Conservation (phyloP, 2,329 filamentous ascomycete species). For the Trichoderma endophyticum region DNA sequence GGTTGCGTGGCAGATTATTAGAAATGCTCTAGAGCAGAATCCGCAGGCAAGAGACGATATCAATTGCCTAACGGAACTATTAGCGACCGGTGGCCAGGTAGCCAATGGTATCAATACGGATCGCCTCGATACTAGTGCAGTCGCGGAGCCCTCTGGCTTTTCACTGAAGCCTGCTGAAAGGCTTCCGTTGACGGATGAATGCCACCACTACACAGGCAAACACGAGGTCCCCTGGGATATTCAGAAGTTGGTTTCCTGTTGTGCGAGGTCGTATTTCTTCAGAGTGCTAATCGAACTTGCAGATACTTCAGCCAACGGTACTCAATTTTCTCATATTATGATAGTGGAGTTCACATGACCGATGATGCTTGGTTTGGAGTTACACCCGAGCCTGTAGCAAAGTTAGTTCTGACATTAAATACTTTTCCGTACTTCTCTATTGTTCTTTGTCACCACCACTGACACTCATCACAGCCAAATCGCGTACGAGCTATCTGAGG, state of each 20-base stretch:
- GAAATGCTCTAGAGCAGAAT: background rate
- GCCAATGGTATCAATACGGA: background rate
- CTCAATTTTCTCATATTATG: slow-evolving; percentile 82
- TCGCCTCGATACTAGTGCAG: background rate
- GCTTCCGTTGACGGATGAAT: slow-evolving; percentile 57
- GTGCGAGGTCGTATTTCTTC: background rate
- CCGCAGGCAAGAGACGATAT: slow-evolving; percentile 5
- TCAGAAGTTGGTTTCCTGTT: slow-evolving; percentile 63
- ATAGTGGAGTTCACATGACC: slow-evolving; percentile 85
- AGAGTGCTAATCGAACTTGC: background rate
- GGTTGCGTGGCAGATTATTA: slow-evolving; percentile 4
- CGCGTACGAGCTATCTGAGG: slow-evolving; percentile 69
- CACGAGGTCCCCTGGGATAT: slow-evolving; percentile 77
- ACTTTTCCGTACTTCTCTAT: background rate
- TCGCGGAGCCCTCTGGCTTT: slow-evolving; percentile 20
- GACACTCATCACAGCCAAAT: slow-evolving; percentile 57
- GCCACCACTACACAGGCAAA: slow-evolving; percentile 70
- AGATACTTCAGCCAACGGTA: slow-evolving; percentile 92
- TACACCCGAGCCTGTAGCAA: slow-evolving; percentile 87
- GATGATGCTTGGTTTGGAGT: slow-evolving; percentile 96
- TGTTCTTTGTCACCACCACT: background rate
- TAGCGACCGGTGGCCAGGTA: background rate
- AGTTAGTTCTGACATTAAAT: slow-evolving; percentile 47
- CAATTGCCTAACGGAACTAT: background rate
- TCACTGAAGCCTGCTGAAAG: slow-evolving; percentile 42